Evolutionary conservation across 257 asterid species (phyloP), one percentile per base, ranked within the genome.

Genomic region (Leptodermis oblonga): DNA sequence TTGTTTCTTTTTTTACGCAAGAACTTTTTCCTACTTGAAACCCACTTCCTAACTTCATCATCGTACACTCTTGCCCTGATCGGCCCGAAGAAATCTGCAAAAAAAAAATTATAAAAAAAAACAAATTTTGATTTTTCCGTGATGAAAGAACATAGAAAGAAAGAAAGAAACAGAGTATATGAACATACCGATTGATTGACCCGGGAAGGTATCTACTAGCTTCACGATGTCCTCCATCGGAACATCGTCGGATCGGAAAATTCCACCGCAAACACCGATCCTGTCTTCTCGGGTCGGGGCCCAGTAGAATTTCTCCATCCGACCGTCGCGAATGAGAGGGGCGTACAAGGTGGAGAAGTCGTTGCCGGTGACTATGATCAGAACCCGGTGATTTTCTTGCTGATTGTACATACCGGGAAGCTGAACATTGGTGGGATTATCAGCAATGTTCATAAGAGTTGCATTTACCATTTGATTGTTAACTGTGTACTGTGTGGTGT

Each of bases 381-480:
- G 86, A 20, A 79, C 86, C 13, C 86, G 78, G 5, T 78, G 70
- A 48, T 76, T 82, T 70, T 78, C 86, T 72, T 79, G 76, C 72
- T 79, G 30, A 68, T 82, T 82, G 82, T 79, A 82, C 86, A 76
- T 73, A 4, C 84, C 86, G 2, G 86, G 86, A 28, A 82, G 83
- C 78, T 82, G 86, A n/a, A 82, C 86, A 31, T 79, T 76, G 43
- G 84, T 82, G 39, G 86, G 83, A 31, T 76, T 82, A 55, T 82
- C 83, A 48, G 83, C 86, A 31, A 82, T 78, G 79, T 82, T 82
- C 86, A 82, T 82, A 17, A 82, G 81, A 22, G 83, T 82, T 34
- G 85, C 85, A 66, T 81, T 81, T 11, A 81, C 85, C 85, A 81
- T 81, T 76, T 82, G 86, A 69, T 82, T 82, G 81, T 82, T 82